Conservation (phyloP, 2,329 filamentous ascomycete genomes). For the Corinectria fuckeliana region DNA sequence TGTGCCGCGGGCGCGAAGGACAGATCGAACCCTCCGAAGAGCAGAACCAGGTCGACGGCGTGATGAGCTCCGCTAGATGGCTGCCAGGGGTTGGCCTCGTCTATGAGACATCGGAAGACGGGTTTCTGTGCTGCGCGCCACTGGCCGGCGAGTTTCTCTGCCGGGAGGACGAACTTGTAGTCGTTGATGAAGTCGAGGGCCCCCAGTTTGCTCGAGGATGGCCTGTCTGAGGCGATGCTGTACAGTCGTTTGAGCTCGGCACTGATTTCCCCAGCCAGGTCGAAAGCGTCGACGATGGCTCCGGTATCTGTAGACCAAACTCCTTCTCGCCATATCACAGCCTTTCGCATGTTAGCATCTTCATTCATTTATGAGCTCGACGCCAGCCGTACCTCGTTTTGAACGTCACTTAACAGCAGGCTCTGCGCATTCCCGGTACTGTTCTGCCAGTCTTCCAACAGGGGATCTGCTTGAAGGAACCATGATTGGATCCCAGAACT, state of each 20-base stretch:
- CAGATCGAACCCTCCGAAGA: slow-evolving; percentile 50
- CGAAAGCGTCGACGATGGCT: slow-evolving; percentile 46
- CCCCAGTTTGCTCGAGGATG: slow-evolving; percentile 49
- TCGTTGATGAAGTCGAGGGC: slow-evolving; percentile 48
- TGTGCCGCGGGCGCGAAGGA: slow-evolving; percentile 45
- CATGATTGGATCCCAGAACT: slow-evolving; percentile 48
- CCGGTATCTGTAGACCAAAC: slow-evolving; percentile 44
- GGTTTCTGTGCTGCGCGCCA: slow-evolving; percentile 34
- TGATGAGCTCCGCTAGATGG: slow-evolving; percentile 53
- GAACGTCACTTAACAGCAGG: slow-evolving; percentile 51
- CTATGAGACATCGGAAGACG: slow-evolving; percentile 50
- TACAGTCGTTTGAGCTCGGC: slow-evolving; percentile 47
- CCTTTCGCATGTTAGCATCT: slow-evolving; percentile 34
- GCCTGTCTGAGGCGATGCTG: slow-evolving; percentile 45
- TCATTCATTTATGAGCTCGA: background rate
- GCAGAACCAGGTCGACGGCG: slow-evolving; percentile 52
- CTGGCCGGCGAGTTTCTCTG: slow-evolving; percentile 26
- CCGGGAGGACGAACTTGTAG: slow-evolving; percentile 39
- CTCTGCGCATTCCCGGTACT: slow-evolving; percentile 41
- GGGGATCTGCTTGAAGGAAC: slow-evolving; percentile 49
- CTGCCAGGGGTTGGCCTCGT: slow-evolving; percentile 56
- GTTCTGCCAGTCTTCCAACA: slow-evolving; percentile 46
- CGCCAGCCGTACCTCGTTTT: slow-evolving; percentile 46
- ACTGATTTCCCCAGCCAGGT: slow-evolving; percentile 38
- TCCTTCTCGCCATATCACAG: slow-evolving; percentile 52